Percentiles rank a stretch among this genome's conserved stretches.
Conservation (phyloP, 768 basidiomycete genomes). For the Coprinopsis sp. region DNA sequence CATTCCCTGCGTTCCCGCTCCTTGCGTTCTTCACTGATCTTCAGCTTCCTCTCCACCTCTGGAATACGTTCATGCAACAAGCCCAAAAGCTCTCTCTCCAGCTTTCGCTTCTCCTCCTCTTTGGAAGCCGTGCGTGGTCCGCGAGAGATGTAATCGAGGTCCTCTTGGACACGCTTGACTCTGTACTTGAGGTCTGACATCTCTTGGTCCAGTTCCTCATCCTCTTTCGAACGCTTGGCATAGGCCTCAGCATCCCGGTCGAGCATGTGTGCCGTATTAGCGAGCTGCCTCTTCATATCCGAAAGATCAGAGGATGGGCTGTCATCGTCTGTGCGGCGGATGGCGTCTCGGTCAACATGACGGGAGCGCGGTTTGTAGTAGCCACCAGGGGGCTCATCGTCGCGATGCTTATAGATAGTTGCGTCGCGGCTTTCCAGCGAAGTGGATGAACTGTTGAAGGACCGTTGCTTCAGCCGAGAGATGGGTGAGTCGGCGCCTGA, state of each 20-base stretch:
- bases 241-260: slow-evolving; percentile 69
- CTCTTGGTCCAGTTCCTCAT: slow-evolving; percentile 89
- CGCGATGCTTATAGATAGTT: slow-evolving; percentile 84
- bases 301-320: slow-evolving; percentile 62
- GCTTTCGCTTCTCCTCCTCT: slow-evolving; percentile 79
- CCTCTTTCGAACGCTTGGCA: slow-evolving; percentile 62
- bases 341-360: slow-evolving; percentile 79
- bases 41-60: slow-evolving; percentile 80
- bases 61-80: slow-evolving; percentile 91
- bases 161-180: slow-evolving; percentile 84
- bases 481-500: slow-evolving; percentile 45
- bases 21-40: slow-evolving; percentile 70
- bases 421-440: slow-evolving; percentile 71
- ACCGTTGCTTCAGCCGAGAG: slow-evolving; percentile 64
- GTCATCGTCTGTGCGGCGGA: slow-evolving; percentile 70
- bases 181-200: slow-evolving; percentile 81
- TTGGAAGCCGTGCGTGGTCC: slow-evolving; percentile 67
- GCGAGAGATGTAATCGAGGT: slow-evolving; percentile 80
- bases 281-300: slow-evolving; percentile 83
- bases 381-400: slow-evolving; percentile 50
- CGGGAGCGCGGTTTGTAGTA: slow-evolving; percentile 79
- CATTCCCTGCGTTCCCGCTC: slow-evolving; percentile 77
- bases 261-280: slow-evolving; percentile 74
- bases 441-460: slow-evolving; percentile 55
- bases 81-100: slow-evolving; percentile 82